Base-by-base conservation (phyloP, 306 rosid genomes). In the Ziziphus jujuba region DNA sequence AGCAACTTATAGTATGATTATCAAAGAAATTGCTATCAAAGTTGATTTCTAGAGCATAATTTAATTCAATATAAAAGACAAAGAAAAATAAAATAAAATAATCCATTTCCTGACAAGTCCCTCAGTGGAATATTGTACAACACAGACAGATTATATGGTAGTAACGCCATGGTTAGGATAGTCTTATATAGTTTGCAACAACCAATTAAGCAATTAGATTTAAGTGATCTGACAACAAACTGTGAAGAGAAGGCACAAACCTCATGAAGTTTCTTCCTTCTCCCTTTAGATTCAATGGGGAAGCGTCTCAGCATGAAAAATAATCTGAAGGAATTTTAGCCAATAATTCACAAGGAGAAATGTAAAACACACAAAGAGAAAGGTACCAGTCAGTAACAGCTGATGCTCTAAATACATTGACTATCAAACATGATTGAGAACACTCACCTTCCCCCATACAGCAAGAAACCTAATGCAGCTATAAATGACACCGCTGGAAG, bases 221-320 rank as follows among this genome's bases (percentile, higher is more conserved):
- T 19, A 19, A 51, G 17, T 19, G 56, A 71, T 65, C 65, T 65
- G 66, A 63, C 51, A 71, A 67, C 47, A 43, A 70, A 70, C 28
- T 45, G 21, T 52, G 75, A 76, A 66, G 21, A 57, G 60, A 75
- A 60, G 79, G 75, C 59, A 66, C 74, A 64, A 73, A 95, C 99
- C 99, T 95, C 99, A 51, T 88, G 85, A 75, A 95, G 97, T 73
- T 90, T 95, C 91, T 90, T 90, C 76, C 97, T 83, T 85, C 97
- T 95, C 79, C 97, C 99, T 79, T 87, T 95, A 31, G 99, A 95
- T 82, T 95, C 99, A 51, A 95, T 88, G 23, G 99, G 99, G 81
- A 95, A 95, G 70, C 84, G 96, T 77, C 95, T 88, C 88, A 95
- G 74, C 99, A 95, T 95, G 95, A 84, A 77, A 87, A 95, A 95